Percentiles rank a stretch among this genome's conserved stretches.
Conservation (phyloP, 768 basidiomycete genomes). For the Fistulinella prunicolor region DNA sequence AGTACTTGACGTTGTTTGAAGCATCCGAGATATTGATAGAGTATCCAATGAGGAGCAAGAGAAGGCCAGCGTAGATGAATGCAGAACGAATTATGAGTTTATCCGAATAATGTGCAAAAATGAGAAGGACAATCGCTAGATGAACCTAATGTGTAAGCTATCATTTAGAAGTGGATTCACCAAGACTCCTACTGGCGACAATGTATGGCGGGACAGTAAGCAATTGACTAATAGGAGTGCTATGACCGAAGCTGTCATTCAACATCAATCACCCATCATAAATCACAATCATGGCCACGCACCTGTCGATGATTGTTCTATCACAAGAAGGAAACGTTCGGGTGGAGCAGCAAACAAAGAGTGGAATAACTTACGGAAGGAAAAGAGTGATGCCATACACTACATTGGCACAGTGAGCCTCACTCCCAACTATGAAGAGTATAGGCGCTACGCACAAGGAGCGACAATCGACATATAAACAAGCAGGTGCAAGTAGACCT, state of each 20-base stretch:
- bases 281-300: background rate
- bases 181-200: constrained; percentile 48
- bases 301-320: constrained; percentile 61
- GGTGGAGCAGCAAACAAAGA: background rate
- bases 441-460: constrained; percentile 46
- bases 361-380: constrained; percentile 50
- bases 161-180: background rate
- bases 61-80: constrained; percentile 53
- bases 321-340: background rate
- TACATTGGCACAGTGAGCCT: constrained; percentile 22
- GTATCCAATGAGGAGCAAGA: constrained; percentile 56
- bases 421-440: background rate
- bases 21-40: constrained; percentile 59
- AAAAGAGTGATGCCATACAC: constrained; percentile 72
- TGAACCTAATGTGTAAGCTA: background rate
- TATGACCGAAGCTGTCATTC: constrained; percentile 52
- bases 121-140: constrained; percentile 49
- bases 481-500: constrained; percentile 34
- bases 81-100: constrained; percentile 50
- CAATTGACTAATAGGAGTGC: constrained; percentile 55
- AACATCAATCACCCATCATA: background rate
- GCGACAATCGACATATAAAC: constrained; percentile 48
- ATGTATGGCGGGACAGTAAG: constrained; percentile 69
- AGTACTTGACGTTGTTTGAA: constrained; percentile 58
- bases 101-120: constrained; percentile 60